Base-by-base conservation (phyloP, 495 filamentous ascomycete species). In the Zalerion maritima region DNA sequence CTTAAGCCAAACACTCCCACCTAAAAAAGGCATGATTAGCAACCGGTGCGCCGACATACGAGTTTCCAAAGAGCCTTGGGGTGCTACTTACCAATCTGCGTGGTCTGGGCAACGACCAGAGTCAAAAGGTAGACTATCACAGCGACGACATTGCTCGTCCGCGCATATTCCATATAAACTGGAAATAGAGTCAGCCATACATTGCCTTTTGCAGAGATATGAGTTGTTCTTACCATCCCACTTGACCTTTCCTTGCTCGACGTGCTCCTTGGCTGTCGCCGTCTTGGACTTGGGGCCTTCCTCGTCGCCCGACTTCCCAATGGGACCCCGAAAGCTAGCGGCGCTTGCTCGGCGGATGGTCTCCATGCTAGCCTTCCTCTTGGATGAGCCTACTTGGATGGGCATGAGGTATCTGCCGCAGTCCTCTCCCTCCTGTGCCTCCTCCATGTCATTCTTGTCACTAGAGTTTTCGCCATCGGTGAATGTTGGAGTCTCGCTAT, bases 161-260 rank as follows among this genome's bases (percentile, higher is more conserved):
- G 94, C 19, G 86, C 86, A 45, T 96, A 94, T 52, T 87, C 82
- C 18, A 52, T 54, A 35, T 91, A 91, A 2, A 91, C 81, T 54
- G 25, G 18, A 20, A 12, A 25, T 12, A 30, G n/a, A n/a, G 26
- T 57, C 26, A 54, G 49, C 29, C 34, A 35, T 16, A 10, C 9
- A 40, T 20, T 28, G 20, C 18, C 32, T 33, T 26, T 57, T 48
- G 34, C 58, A 57, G 20, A 57, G 52, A n/a, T 10, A 11, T 15
- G 19, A 21, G 26, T n/a, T 18, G 3, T 21, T n/a, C 15, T 21
- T 54, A 64, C 60, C 60, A 41, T 73, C 68, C 84, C 91, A 94
- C 52, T 93, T 94, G 34, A 99, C 91, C 47, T 94, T 93, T 26
- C 91, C 91, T 50, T 96, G 83, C 48, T 94, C 81, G 0, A 69